Percentiles rank a stretch among this genome's conserved stretches.
phyloP scores from a whole-genome alignment of 176 grass and related monocot genomes.

The Eremochloa ophiuroides region DNA sequence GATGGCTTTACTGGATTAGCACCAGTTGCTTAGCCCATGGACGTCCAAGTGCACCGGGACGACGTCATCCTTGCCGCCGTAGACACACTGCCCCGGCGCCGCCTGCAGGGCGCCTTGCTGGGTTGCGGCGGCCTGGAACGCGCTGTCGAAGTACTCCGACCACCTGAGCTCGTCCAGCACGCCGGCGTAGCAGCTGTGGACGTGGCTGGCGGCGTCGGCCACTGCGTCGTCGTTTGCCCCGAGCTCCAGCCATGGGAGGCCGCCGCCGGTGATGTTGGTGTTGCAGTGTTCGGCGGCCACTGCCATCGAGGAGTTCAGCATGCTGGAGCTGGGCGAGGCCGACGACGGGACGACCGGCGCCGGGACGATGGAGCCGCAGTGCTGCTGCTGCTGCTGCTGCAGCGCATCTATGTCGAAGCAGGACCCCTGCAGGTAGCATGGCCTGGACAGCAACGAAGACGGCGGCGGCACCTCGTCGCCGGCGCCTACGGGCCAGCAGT shows the following conservation, averaged over 20 bases:
- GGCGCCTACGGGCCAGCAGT: neutral
- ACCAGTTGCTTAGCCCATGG: slow-evolving; percentile 46
- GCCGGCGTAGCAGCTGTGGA: slow-evolving; percentile 32
- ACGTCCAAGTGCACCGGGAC: slow-evolving; percentile 30
- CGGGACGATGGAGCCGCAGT: neutral
- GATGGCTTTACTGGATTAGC: slow-evolving; percentile 12
- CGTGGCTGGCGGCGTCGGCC: neutral
- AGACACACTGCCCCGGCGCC: slow-evolving; percentile 31
- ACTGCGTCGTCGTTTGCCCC: neutral
- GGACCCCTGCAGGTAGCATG: slow-evolving; percentile 1
- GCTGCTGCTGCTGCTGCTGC: slow-evolving; percentile 26
- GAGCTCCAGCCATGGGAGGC: slow-evolving; percentile 40
- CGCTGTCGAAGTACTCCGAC: slow-evolving; percentile 55
- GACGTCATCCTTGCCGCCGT: slow-evolving; percentile 28
- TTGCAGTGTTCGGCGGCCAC: neutral
- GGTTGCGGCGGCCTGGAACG: slow-evolving; percentile 29
- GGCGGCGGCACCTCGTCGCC: neutral
- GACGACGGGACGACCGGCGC: slow-evolving; percentile 5
- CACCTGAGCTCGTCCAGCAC: slow-evolving; percentile 49
- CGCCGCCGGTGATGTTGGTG: neutral
- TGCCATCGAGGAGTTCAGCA: slow-evolving; percentile 28
- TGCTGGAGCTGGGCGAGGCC: slow-evolving; percentile 37
- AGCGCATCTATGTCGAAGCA: slow-evolving; percentile 26
- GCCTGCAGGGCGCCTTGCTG: slow-evolving; percentile 35
- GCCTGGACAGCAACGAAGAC: too few species aligned